phyloP scores from a whole-genome alignment of 352 stramenopile species.

The Halophytophthora batemanensis region DNA sequence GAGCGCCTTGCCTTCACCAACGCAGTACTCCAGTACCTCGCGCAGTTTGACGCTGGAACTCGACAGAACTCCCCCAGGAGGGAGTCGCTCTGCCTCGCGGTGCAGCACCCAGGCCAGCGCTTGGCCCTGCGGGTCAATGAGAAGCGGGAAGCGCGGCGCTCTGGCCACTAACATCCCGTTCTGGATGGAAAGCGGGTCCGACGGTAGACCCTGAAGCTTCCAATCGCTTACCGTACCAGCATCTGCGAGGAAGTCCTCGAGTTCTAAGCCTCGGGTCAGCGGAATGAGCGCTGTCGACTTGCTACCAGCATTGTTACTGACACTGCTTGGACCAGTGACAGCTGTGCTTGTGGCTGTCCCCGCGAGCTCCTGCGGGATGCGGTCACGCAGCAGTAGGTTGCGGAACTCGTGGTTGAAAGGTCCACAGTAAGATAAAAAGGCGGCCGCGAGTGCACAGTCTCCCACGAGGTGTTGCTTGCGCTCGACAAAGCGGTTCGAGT shows the following conservation, averaged over 20 bases:
- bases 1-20: slow-evolving; percentile 85
- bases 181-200: slow-evolving; percentile 87
- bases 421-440: slow-evolving; percentile 89
- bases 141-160: slow-evolving; percentile 72
- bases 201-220: slow-evolving; percentile 84
- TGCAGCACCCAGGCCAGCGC: slow-evolving; percentile 82
- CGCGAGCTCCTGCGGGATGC: slow-evolving; percentile 67
- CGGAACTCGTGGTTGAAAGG: slow-evolving; percentile 89
- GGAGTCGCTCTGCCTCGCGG: slow-evolving; percentile 62
- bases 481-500: slow-evolving; percentile 85
- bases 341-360: slow-evolving; percentile 13
- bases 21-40: slow-evolving; percentile 84
- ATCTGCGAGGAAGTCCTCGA: slow-evolving; percentile 79
- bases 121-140: slow-evolving; percentile 91
- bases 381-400: slow-evolving; percentile 53
- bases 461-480: slow-evolving; percentile 80
- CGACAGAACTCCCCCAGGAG: slow-evolving; percentile 54
- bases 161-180: slow-evolving; percentile 88
- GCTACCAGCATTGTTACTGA: slow-evolving; percentile 2
- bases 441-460: slow-evolving; percentile 80
- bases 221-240: slow-evolving; percentile 83
- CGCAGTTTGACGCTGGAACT: slow-evolving; percentile 66
- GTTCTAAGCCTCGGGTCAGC: slow-evolving; percentile 48
- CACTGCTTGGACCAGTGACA: not conserved
- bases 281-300: slow-evolving; percentile 47